Conservation (phyloP, 805 yeast species). For the Zygotorulaspora sp. region DNA sequence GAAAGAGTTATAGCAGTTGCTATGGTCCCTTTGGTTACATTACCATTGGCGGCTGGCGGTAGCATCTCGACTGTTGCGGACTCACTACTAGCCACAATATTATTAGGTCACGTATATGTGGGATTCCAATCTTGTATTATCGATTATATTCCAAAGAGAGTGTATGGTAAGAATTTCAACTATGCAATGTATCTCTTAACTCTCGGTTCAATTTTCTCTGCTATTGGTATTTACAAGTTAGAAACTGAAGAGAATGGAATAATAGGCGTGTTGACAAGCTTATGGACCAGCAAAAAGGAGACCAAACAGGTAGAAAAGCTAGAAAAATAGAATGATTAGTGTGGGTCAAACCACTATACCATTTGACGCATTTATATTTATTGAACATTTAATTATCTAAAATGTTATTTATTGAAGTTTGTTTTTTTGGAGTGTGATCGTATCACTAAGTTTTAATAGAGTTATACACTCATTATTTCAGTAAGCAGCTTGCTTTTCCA, state of each 20-base stretch:
- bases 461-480: constrained; percentile 4
- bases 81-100: constrained; percentile 57
- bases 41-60: constrained; percentile 70
- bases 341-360: too few species aligned
- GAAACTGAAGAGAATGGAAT: constrained; percentile 80
- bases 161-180: constrained; percentile 72
- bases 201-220: constrained; percentile 64
- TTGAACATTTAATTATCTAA: too few species aligned
- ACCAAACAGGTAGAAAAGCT: constrained; percentile 9
- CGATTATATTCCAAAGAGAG: constrained; percentile 86
- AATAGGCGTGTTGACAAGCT: constrained; percentile 52
- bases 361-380: too few species aligned
- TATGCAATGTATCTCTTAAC: constrained; percentile 64
- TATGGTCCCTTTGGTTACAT: constrained; percentile 68
- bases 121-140: constrained; percentile 90
- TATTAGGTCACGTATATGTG: constrained; percentile 74
- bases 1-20: constrained; percentile 69
- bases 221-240: constrained; percentile 76
- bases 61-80: constrained; percentile 66
- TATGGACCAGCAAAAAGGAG: constrained; percentile 48
- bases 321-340: too few species aligned
- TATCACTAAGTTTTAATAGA: too few species aligned
- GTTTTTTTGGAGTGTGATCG: too few species aligned
- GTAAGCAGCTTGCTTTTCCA: constrained; percentile 7
- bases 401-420: too few species aligned